Base-by-base conservation (phyloP, 140 eudicot species). In the Eryngium alpinum region DNA sequence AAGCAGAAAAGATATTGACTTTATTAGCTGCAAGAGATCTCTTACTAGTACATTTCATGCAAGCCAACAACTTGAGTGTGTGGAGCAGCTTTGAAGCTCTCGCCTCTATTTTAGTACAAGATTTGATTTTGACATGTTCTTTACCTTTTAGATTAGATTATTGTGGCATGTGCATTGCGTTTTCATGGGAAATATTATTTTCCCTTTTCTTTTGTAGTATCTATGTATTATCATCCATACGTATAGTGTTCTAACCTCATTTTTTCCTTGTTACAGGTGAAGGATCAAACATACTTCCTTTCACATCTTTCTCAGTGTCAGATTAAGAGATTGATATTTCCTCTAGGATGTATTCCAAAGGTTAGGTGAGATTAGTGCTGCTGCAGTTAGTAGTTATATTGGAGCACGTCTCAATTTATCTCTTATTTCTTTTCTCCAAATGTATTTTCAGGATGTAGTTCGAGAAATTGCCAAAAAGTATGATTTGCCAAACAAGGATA, bases 201-300 rank as follows among this genome's bases (percentile, higher is more conserved):
- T 60, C 24, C 46, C n/a, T 38, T 38, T 43, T 34, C 49, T 22
- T 43, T 80, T 67, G 71, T 74, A n/a, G 25, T 14, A 24, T 25
- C 43, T 44, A 14, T 24, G 27, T 74, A 14, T 21, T 1, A 22
- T 49, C 24, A 34, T 81, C 17, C 75, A 72, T 28, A 29, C 22
- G 22, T 71, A 6, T 24, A 33, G 33, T 60, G 15, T 3, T 51
- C 25, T 57, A 29, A 49, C 28, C n/a, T 13, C 24, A 50, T 17
- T 83, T 22, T 32, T 70, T 74, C 43, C 2, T 70, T 57, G 17
- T 87, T 86, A 62, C 96, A 95, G 99, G 86, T 92, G 71, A 95
- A 95, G 90, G 97, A 95, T 82, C 97, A 92, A 86, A 95, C 99
- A 57, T 95, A 95, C 87, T 95, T 95, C 80, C 97, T 95, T 57